Evolutionary conservation across 108 stramenopile genomes (phyloP).

Genomic region (Nitzschia palea): DNA sequence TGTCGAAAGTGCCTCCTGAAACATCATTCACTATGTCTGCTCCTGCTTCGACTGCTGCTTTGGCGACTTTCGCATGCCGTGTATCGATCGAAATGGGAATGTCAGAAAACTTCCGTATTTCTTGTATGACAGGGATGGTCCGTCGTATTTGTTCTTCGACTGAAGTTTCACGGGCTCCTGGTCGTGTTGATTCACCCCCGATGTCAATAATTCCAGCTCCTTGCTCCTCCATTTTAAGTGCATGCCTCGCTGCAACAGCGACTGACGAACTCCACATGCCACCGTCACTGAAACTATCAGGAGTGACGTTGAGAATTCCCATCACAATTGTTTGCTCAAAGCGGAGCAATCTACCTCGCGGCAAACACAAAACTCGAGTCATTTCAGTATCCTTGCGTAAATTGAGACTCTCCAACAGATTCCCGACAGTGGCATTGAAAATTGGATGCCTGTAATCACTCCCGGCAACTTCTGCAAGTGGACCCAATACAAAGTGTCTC

Average conservation of each 20-base stretch:
- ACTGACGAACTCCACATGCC: conserved; percentile 58
- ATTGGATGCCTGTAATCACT: conserved; percentile 45
- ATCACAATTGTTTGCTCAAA: conserved; percentile 84
- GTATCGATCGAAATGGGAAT: conserved; percentile 96
- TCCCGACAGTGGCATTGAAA: conserved; percentile 41
- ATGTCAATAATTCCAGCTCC: conserved; percentile 94
- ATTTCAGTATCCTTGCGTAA: conserved; percentile 10
- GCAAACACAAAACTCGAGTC: conserved; percentile 65
- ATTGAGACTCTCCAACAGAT: conserved; percentile 36
- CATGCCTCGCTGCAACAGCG: conserved; percentile 73
- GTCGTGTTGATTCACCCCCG: conserved; percentile 97
- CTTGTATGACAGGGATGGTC: conserved; percentile 83
- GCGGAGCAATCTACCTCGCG: conserved; percentile 55
- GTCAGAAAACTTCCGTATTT: conserved; percentile 70
- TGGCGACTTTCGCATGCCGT: conserved; percentile 83
- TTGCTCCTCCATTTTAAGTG: conserved; percentile 72
- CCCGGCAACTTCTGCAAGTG: conserved; percentile 77
- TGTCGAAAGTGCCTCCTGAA: conserved; percentile 89
- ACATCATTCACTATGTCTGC: conserved; percentile 97
- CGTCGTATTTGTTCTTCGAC: conserved; percentile 81
- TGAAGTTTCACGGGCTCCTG: conserved; percentile 73
- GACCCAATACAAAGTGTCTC: conserved; percentile 93
- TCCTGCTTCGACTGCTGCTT: conserved; percentile 85
- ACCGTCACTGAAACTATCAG: conserved; percentile 97
- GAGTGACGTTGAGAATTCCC: conserved; percentile 97